Evolutionary conservation across 108 stramenopile genomes (phyloP).

Genomic region (Skeletonema tropicum): DNA sequence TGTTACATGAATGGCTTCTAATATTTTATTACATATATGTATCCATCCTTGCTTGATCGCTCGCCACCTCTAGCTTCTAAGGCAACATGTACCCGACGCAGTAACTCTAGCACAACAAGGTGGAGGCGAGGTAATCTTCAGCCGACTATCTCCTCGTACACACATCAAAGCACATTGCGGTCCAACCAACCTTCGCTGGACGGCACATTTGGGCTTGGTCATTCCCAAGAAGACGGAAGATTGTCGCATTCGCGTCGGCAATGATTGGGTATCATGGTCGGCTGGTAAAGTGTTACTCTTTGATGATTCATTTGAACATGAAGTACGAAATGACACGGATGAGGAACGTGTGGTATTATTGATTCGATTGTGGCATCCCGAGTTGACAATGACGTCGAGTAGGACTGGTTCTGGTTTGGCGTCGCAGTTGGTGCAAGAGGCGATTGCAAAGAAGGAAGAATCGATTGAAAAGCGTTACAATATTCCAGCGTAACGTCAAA

Average conservation of each 20-base stretch:
- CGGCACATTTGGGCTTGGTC: constrained; percentile 77
- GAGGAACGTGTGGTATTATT: constrained; percentile 68
- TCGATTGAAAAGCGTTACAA: constrained; percentile 22
- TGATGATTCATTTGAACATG: constrained; percentile 89
- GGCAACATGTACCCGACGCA: constrained; percentile 60
- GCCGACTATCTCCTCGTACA: constrained; percentile 62
- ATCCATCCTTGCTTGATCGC: no score
- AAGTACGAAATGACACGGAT: constrained; percentile 69
- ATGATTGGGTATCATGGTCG: constrained; percentile 67
- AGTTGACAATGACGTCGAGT: constrained; percentile 9
- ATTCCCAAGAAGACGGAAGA: constrained; percentile 45
- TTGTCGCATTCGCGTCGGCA: constrained; percentile 70
- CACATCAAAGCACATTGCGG: constrained; percentile 74
- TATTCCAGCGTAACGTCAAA: constrained; percentile 7
- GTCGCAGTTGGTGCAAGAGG: constrained; percentile 22
- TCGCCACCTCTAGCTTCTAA: constrained; percentile 24
- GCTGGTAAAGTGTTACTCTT: constrained; percentile 75
- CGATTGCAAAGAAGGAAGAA: constrained; percentile 31
- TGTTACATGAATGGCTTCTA: no score
- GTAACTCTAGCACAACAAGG: constrained; percentile 63
- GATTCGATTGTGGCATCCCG: constrained; percentile 81
- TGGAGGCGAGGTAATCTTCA: constrained; percentile 86
- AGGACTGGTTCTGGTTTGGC: constrained; percentile 6
- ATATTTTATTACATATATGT: no score
- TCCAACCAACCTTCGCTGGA: constrained; percentile 74